Percentiles rank a stretch among this genome's conserved stretches.
phyloP scores from a whole-genome alignment of 148 eudicot genomes.

The Bassia scoparia region DNA sequence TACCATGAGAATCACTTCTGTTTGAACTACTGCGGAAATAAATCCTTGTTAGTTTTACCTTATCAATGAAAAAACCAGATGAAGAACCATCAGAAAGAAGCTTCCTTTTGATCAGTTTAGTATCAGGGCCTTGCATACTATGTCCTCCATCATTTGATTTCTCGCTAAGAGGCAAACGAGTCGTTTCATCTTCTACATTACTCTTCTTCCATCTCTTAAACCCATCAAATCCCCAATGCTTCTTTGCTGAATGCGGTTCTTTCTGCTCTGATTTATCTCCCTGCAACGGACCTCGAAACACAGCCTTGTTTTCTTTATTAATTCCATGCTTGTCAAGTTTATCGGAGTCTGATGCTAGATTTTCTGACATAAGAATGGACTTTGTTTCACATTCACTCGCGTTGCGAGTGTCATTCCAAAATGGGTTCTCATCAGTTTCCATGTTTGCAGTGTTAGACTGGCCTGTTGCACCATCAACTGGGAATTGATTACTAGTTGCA shows the following conservation, averaged over 20 bases:
- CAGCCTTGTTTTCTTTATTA: slow-evolving; percentile 41
- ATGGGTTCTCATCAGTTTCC: slow-evolving; percentile 43
- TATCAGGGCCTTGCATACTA: slow-evolving; percentile 40
- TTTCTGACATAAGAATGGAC: slow-evolving; percentile 59
- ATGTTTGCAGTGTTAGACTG: slow-evolving; percentile 24
- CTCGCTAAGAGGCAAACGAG: slow-evolving; percentile 46
- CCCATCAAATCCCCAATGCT: slow-evolving; percentile 65
- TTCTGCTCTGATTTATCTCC: slow-evolving; percentile 31
- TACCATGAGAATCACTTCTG: neutral
- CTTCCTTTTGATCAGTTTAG: slow-evolving; percentile 48
- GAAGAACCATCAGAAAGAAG: slow-evolving; percentile 53
- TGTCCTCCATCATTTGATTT: slow-evolving; percentile 40
- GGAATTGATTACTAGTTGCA: slow-evolving; percentile 15
- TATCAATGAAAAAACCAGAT: slow-evolving; percentile 63
- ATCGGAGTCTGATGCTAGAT: slow-evolving; percentile 28
- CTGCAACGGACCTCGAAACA: slow-evolving; percentile 36
- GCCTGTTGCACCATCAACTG: slow-evolving; percentile 4
- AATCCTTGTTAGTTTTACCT: slow-evolving; percentile 34
- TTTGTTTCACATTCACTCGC: slow-evolving; percentile 34
- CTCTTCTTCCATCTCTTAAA: slow-evolving; percentile 65
- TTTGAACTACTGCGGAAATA: neutral
- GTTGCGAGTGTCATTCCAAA: slow-evolving; percentile 36
- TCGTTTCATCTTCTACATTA: slow-evolving; percentile 57
- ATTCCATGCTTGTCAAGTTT: slow-evolving; percentile 15
- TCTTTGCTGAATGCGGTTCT: slow-evolving; percentile 38